Conservation (phyloP, 2,329 filamentous ascomycete species). For the Penicillium paneum region DNA sequence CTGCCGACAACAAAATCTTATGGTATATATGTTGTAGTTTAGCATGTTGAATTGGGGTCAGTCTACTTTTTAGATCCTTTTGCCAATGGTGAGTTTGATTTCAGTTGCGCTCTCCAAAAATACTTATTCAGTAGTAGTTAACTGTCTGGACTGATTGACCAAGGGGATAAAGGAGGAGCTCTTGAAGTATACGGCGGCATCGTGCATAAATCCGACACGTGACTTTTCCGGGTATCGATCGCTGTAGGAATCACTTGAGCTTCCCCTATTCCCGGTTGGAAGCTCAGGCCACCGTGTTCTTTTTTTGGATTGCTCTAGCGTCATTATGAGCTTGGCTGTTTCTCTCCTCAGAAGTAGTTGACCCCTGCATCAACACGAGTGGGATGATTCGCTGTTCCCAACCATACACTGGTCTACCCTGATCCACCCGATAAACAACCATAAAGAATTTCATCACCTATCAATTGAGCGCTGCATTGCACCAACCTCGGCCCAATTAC, state of each 20-base stretch:
- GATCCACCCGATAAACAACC: conserved; percentile 7
- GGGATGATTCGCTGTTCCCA: conserved; percentile 17
- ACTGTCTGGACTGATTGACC: too few relatives aligned
- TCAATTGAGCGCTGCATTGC: not conserved
- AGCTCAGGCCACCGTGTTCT: conserved; percentile 27
- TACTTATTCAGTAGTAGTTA: too few relatives aligned
- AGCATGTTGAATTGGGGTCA: too few relatives aligned
- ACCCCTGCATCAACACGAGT: not conserved
- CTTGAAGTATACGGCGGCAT: too few relatives aligned
- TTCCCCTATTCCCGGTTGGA: conserved; percentile 19
- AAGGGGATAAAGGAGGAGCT: too few relatives aligned
- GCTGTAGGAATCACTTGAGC: conserved; percentile 12
- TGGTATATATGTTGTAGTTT: too few relatives aligned
- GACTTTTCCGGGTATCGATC: conserved; percentile 12
- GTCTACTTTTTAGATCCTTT: too few relatives aligned
- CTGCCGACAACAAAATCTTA: too few relatives aligned
- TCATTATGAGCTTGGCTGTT: not conserved
- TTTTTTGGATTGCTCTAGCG: conserved; percentile 8
- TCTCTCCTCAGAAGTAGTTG: not conserved
- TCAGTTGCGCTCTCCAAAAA: too few relatives aligned
- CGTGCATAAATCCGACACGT: conserved; percentile 8
- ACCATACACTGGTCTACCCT: conserved; percentile 6
- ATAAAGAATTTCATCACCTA: not conserved
- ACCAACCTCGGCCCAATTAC: not conserved
- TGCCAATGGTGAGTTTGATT: too few relatives aligned